Conservation (phyloP, 106 monocot genomes). For the Dendrobium huoshanense region DNA sequence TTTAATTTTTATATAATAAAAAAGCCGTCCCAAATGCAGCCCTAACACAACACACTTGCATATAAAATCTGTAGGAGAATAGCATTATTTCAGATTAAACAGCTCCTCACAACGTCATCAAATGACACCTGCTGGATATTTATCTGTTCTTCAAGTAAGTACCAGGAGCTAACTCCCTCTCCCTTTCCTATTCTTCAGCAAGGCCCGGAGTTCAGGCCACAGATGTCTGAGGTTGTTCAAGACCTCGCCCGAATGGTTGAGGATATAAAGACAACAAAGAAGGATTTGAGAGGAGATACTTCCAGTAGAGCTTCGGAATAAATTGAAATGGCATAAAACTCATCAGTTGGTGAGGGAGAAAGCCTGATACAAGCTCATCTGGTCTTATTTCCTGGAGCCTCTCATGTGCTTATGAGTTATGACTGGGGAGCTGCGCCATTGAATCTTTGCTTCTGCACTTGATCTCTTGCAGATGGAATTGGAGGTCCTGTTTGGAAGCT, state of each 20-base stretch:
- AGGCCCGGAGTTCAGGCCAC: conserved; percentile 93
- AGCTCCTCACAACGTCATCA: no score
- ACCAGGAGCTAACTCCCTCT: background rate
- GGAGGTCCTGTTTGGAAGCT: background rate
- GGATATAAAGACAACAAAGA: conserved; percentile 14
- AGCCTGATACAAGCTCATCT: background rate
- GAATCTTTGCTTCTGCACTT: background rate
- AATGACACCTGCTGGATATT: no score
- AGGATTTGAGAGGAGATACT: conserved; percentile 6
- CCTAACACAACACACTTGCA: no score
- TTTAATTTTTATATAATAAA: no score
- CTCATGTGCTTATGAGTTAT: background rate
- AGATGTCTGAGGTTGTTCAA: conserved; percentile 90
- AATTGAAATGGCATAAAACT: background rate
- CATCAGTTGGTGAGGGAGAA: background rate
- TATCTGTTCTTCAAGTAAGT: background rate
- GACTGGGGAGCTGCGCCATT: background rate
- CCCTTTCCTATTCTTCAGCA: conserved; percentile 32
- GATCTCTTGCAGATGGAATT: background rate
- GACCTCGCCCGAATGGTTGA: conserved; percentile 70
- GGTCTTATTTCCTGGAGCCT: background rate
- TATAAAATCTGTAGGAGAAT: no score
- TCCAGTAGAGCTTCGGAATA: background rate
- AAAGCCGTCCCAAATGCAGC: no score
- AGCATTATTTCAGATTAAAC: no score